These are phyloP conservation scores for Letharia lupina DNA, from an alignment of 495 filamentous ascomycete species.

Conservation along the genomic window DNA sequence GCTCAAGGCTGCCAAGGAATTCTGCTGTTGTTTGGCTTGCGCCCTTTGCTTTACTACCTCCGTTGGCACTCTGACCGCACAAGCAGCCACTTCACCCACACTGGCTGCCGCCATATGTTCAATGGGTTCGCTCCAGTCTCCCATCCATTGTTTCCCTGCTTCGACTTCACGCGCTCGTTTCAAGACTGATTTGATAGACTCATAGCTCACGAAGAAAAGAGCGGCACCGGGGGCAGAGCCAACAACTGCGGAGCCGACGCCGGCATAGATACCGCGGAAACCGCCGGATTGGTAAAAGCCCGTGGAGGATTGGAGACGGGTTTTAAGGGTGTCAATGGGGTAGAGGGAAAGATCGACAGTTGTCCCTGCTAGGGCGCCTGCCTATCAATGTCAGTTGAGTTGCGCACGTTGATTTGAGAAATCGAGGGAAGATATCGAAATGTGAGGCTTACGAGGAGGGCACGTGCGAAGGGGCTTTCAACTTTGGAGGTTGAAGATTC, in stretches of 20 bases:
- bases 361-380: slow-evolving; percentile 75
- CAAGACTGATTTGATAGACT: slow-evolving; percentile 61
- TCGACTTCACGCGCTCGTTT: slow-evolving; percentile 8
- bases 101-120: slow-evolving; percentile 83
- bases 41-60: slow-evolving; percentile 96
- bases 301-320: slow-evolving; percentile 77
- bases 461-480: slow-evolving; percentile 18
- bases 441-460: slow-evolving; percentile 18
- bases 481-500: slow-evolving; percentile 1
- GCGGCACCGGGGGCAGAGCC: slow-evolving; percentile 92
- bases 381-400: slow-evolving; percentile 34
- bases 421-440: neutral
- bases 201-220: slow-evolving; percentile 97
- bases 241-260: slow-evolving; percentile 55
- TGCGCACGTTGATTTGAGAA: neutral
- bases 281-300: slow-evolving; percentile 68
- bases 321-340: slow-evolving; percentile 88
- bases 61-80: slow-evolving; percentile 85
- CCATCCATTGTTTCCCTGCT: slow-evolving; percentile 8
- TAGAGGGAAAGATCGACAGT: slow-evolving; percentile 87
- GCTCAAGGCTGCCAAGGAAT: slow-evolving; percentile 51
- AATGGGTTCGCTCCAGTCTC: slow-evolving; percentile 30
- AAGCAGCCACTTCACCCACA: slow-evolving; percentile 85
- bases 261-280: slow-evolving; percentile 67
- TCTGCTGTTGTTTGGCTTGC: slow-evolving; percentile 67